These are phyloP conservation scores for Saccharomycopsis amapae DNA, from an alignment of 805 yeast genomes.

Conservation along the genomic window DNA sequence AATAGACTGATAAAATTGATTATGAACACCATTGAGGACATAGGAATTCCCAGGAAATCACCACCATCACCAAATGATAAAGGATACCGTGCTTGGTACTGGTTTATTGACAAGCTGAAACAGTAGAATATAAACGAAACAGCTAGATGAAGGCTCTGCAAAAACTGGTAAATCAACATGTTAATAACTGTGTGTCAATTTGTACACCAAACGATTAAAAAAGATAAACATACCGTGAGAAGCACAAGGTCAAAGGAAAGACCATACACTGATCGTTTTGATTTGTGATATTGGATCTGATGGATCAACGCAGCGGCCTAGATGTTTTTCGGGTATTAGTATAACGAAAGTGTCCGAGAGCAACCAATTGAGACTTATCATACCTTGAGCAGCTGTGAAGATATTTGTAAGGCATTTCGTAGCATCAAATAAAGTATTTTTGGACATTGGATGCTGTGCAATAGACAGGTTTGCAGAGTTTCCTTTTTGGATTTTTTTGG, in stretches of 20 bases:
- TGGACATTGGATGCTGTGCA: no score
- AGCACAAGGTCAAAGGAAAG: constrained; percentile 7
- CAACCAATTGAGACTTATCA: no score
- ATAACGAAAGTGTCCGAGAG: no score
- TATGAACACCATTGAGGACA: background rate
- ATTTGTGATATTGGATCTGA: background rate
- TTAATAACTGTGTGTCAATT: background rate
- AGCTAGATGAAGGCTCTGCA: background rate
- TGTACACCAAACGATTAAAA: background rate
- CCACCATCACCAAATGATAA: background rate
- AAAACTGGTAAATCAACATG: background rate
- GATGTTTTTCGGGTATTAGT: no score
- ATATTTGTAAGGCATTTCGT: no score
- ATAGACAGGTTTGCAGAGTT: no score
- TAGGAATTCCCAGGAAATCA: no score
- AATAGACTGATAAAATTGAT: background rate
- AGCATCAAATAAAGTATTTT: no score
- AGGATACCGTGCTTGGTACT: constrained; percentile 1
- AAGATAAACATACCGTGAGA: constrained; percentile 1
- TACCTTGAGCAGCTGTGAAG: no score
- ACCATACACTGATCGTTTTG: constrained; percentile 1
- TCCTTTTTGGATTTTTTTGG: no score
- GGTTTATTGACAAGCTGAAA: background rate
- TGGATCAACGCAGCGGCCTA: background rate
- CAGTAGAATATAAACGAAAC: background rate